A percentile compares a stretch with the other conserved stretches of the same genome.
Conservation (phyloP, 768 basidiomycete genomes). For the Hericium coralloides region DNA sequence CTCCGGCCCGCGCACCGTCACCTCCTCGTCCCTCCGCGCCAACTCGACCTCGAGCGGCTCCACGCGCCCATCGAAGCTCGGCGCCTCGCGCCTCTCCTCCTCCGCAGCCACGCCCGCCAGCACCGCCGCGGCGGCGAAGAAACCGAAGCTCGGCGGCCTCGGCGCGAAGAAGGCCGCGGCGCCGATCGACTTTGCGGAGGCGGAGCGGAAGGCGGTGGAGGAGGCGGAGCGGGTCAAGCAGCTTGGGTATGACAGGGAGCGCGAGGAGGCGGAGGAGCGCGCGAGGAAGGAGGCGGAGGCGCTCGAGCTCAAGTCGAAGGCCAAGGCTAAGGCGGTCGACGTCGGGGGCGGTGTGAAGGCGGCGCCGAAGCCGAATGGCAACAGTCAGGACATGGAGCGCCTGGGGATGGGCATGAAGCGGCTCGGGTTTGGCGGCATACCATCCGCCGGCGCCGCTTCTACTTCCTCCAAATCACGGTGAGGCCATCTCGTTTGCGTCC, state of each 20-base stretch:
- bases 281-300: slow-evolving; percentile 54
- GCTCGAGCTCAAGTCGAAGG: slow-evolving; percentile 25
- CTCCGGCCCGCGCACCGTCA: slow-evolving; percentile 49
- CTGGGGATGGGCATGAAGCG: slow-evolving; percentile 66
- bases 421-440: slow-evolving; percentile 81
- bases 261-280: slow-evolving; percentile 78
- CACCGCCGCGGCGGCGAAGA: slow-evolving; percentile 33
- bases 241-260: slow-evolving; percentile 82
- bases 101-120: slow-evolving; percentile 22
- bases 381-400: slow-evolving; percentile 42
- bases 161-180: slow-evolving; percentile 82
- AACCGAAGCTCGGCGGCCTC: slow-evolving; percentile 64
- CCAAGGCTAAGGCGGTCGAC: slow-evolving; percentile 24
- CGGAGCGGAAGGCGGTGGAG: slow-evolving; percentile 81
- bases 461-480: slow-evolving; percentile 26
- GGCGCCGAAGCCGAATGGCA: slow-evolving; percentile 29
- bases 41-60: slow-evolving; percentile 24
- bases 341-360: slow-evolving; percentile 20
- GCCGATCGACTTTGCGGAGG: slow-evolving; percentile 89
- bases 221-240: slow-evolving; percentile 91
- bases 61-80: slow-evolving; percentile 29
- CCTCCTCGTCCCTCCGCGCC: slow-evolving; percentile 53
- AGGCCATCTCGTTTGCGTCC: not conserved
- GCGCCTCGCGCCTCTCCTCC: slow-evolving; percentile 35
- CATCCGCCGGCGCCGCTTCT: slow-evolving; percentile 43